Percentiles rank a stretch among this genome's conserved stretches.
Evolutionary conservation across 2,329 filamentous ascomycete species (phyloP).

Genomic region (Seiridium unicorne): DNA sequence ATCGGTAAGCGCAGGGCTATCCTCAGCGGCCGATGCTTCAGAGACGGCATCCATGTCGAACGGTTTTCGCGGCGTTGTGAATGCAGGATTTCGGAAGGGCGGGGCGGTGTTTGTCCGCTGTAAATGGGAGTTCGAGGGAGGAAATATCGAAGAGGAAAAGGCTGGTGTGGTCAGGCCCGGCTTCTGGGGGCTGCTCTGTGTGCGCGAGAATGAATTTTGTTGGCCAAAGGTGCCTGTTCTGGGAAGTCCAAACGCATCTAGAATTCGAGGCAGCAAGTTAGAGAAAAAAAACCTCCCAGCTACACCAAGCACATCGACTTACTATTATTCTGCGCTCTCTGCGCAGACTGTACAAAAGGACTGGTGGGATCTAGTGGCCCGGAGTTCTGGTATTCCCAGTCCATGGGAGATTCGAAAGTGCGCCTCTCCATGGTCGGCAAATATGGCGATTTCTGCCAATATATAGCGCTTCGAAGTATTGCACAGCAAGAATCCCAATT

Average conservation of each 20-base stretch:
- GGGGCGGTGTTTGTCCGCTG: conserved; percentile 42
- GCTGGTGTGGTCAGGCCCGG: conserved; percentile 24
- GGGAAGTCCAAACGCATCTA: conserved; percentile 20
- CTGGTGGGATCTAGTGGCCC: conserved; percentile 60
- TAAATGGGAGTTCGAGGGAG: conserved; percentile 42
- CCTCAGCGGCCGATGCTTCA: conserved; percentile 57
- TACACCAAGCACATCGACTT: conserved; percentile 17
- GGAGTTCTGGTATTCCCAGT: conserved; percentile 62
- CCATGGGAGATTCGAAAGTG: conserved; percentile 62
- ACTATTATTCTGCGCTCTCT: conserved; percentile 40
- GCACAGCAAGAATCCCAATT: neutral
- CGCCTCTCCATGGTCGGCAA: conserved; percentile 46
- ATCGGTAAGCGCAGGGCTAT: conserved; percentile 60
- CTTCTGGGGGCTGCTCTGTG: conserved; percentile 37
- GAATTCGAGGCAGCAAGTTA: neutral
- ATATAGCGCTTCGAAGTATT: neutral
- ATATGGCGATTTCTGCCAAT: neutral
- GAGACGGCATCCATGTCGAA: conserved; percentile 53
- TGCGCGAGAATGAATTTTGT: conserved; percentile 22
- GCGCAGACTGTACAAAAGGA: conserved; percentile 56
- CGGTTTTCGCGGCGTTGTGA: conserved; percentile 60
- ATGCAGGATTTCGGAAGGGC: conserved; percentile 62
- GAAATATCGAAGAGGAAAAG: conserved; percentile 35
- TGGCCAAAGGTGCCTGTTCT: conserved; percentile 31
- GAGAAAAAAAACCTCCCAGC: neutral